phyloP scores from a whole-genome alignment of 208 protist genomes.

The Leishmania guyanensis region DNA sequence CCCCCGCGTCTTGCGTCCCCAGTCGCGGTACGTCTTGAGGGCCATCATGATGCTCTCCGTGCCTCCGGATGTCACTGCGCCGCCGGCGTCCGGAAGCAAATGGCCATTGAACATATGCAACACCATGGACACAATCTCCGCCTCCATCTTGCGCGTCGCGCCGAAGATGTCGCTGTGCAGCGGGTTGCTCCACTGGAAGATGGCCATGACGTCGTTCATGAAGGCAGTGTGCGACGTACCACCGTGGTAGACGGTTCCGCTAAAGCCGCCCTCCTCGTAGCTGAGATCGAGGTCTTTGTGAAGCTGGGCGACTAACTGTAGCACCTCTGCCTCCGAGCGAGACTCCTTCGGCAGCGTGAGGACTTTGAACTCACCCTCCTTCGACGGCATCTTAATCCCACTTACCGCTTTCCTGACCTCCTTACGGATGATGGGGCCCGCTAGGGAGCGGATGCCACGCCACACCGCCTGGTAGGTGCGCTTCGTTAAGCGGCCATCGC shows the following conservation, averaged over 20 bases:
- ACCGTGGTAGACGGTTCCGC: constrained; percentile 95
- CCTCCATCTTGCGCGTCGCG: constrained; percentile 97
- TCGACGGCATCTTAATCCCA: constrained; percentile 69
- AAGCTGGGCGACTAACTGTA: constrained; percentile 47
- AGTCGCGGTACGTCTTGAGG: constrained; percentile 96
- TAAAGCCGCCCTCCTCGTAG: constrained; percentile 80
- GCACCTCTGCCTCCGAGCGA: constrained; percentile 53
- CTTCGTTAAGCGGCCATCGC: constrained; percentile 54
- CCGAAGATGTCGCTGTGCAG: constrained; percentile 97
- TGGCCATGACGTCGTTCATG: constrained; percentile 88
- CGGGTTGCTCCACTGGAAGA: constrained; percentile 96
- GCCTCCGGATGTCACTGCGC: constrained; percentile 95
- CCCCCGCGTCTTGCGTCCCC: constrained; percentile 68
- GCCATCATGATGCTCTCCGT: constrained; percentile 98
- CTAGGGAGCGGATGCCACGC: constrained; percentile 57
- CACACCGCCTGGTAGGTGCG: constrained; percentile 59
- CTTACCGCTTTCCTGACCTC: constrained; percentile 44
- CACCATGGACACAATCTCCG: constrained; percentile 97
- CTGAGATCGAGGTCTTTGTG: constrained; percentile 74
- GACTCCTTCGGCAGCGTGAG: constrained; percentile 58
- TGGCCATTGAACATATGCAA: constrained; percentile 95
- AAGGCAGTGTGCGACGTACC: constrained; percentile 75
- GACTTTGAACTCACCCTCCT: constrained; percentile 72
- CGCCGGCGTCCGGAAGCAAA: constrained; percentile 86
- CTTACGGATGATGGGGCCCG: constrained; percentile 54